Evolutionary conservation across 495 filamentous ascomycete genomes (phyloP).

Genomic region (Xylaria acuta): DNA sequence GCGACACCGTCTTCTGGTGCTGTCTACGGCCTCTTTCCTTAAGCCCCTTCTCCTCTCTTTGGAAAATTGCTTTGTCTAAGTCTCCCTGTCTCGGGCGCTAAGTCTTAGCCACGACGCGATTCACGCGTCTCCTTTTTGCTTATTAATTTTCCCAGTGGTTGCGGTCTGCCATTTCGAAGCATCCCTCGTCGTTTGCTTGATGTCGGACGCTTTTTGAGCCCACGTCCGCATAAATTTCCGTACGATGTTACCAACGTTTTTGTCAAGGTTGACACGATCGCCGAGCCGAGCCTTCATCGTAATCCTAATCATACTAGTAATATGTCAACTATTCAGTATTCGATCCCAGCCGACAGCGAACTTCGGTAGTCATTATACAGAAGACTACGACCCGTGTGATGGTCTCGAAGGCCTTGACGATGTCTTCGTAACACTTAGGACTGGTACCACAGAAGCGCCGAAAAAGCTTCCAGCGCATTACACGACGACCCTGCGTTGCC

Average conservation of each 20-base stretch:
- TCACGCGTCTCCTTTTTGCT: constrained; percentile 6
- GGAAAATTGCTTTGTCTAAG: constrained; percentile 15
- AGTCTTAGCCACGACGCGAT: constrained; percentile 17
- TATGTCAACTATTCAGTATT: constrained; percentile 24
- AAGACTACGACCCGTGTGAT: constrained; percentile 30
- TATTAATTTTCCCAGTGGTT: background rate
- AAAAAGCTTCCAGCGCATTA: constrained; percentile 58
- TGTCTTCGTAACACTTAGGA: constrained; percentile 51
- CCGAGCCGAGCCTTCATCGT: constrained; percentile 25
- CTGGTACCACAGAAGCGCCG: constrained; percentile 55
- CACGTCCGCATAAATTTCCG: background rate
- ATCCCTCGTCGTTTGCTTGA: constrained; percentile 9
- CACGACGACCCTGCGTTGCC: constrained; percentile 52
- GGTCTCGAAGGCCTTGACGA: constrained; percentile 40
- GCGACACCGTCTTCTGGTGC: background rate
- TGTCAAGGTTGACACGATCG: constrained; percentile 26
- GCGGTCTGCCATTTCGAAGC: background rate
- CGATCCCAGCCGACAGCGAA: constrained; percentile 17
- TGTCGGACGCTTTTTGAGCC: constrained; percentile 11
- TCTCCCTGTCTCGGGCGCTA: constrained; percentile 6
- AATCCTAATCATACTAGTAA: constrained; percentile 26
- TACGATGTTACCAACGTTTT: constrained; percentile 17
- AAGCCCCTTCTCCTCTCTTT: background rate
- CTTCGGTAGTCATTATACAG: background rate
- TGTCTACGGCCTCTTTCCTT: background rate